Evolutionary conservation across 2,329 filamentous ascomycete genomes (phyloP), one percentile per base, ranked within the genome.

Genomic region (Helotiales sp.): DNA sequence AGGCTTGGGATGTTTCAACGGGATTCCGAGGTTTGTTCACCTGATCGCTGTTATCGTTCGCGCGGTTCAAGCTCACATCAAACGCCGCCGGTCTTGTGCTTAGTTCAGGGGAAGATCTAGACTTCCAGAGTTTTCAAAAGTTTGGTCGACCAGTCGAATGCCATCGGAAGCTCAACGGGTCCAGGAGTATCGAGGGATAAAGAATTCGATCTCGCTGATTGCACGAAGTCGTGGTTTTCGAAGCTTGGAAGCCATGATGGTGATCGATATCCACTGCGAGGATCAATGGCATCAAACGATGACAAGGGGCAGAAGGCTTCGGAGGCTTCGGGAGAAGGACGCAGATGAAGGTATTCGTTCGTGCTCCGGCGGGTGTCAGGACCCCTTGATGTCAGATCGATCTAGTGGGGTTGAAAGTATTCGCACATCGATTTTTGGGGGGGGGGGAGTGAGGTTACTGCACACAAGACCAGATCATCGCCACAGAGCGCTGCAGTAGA

Each of bases 1-100:
- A 61, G 58, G 43, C 58, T 37, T 40, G 30, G 17, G 20, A 62
- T 62, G 60, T 62, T 62, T 62, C 60, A 22, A 26, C 3, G 47
- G 24, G 22, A 24, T 20, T 22, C 11, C 10, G 40, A 10, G 10
- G 30, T 30, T 28, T 7, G n/a, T 54, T 62, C 60, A 62, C 45
- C 60, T 62, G 60, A n/a, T n/a, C 45, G 17, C 54, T 28, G 17
- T 54, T 30, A 7, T 34, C 22, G 28, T 45, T 62, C 26, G 45
- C 34, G 45, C 30, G 24, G 24, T 52, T 28, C 10, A 50, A 28
- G 60, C 22, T 40, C 45, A 62, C 28, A 17, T 40, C 60, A 45
- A 52, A 30, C 45, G n/a, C 13, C 24, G 22, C 22, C 47, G 10
- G 28, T 28, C 22, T 28, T 17, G 15, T 28, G 22, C 47, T 50